Percentiles rank a stretch among this genome's conserved stretches.
Evolutionary conservation across 2,329 filamentous ascomycete genomes (phyloP).

Genomic region (Fusarium domesticum): DNA sequence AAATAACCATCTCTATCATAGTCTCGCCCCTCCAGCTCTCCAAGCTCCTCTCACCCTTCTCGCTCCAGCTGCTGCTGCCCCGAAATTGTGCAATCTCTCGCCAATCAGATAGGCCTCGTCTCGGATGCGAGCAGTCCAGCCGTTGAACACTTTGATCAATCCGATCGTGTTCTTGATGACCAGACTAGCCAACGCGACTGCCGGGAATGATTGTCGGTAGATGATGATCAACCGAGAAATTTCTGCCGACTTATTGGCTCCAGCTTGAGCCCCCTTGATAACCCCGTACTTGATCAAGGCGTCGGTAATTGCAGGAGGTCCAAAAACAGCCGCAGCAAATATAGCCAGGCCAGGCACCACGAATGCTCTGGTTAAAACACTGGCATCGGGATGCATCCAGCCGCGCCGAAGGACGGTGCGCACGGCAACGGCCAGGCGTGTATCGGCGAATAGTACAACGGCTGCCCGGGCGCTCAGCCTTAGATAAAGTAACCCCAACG

Average conservation of each 20-base stretch:
- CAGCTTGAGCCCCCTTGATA: constrained; percentile 15
- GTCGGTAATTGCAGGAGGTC: constrained; percentile 60
- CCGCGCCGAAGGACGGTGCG: constrained; percentile 70
- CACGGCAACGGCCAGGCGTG: constrained; percentile 71
- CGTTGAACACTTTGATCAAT: constrained; percentile 59
- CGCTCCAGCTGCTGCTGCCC: constrained; percentile 43
- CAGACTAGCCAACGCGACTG: constrained; percentile 50
- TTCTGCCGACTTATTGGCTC: constrained; percentile 25
- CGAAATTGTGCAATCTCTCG: constrained; percentile 92
- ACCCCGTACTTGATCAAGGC: constrained; percentile 28
- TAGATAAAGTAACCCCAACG: constrained; percentile 83
- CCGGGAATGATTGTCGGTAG: constrained; percentile 68
- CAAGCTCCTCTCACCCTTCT: constrained; percentile 36
- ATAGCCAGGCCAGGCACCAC: constrained; percentile 69
- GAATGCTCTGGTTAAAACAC: constrained; percentile 79
- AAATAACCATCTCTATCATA: constrained; percentile 17
- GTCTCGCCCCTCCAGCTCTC: constrained; percentile 35
- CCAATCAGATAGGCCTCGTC: constrained; percentile 97
- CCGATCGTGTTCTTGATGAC: constrained; percentile 44
- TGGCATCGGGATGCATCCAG: constrained; percentile 74
- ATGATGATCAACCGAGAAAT: constrained; percentile 37
- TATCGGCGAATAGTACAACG: constrained; percentile 63
- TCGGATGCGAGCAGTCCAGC: constrained; percentile 77
- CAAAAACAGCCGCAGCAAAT: constrained; percentile 59
- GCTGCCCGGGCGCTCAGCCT: constrained; percentile 73